Evolutionary conservation across 345 rosid genomes (phyloP), one percentile per base, ranked within the genome.

Genomic region (Fremontodendron californicum): DNA sequence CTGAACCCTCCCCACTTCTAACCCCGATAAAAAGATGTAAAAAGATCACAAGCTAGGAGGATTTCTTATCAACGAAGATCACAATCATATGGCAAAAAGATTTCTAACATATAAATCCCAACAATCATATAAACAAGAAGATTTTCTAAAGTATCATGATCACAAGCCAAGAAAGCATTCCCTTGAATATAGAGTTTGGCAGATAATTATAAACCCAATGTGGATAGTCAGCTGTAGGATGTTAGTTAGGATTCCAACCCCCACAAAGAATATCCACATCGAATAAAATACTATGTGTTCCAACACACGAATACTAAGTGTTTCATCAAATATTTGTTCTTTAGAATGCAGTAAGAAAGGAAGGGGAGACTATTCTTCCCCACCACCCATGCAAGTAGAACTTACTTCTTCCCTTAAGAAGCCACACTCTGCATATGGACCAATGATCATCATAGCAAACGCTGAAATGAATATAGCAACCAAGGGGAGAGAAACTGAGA

Each of bases 341-440:
- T 71, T 81, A 71, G 54, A 80, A 77, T 57, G 87, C 82, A 76
- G 61, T 71, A 81, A 31, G 63, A 75, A 80, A 81, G 75, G 27
- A 77, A 27, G 54, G 57, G 66, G 42, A 62, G 72, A 73, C 40
- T 75, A 81, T 54, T 72, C 75, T 78, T 77, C 85, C 67, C 81
- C 79, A 13, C 75, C 74, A 82, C 79, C 80, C 81, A 79, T 58
- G 73, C 57, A 29, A 84, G 79, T 77, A 80, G 81, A 81, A 88
- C 89, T 88, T 88, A 88, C 88, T 86, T 88, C 87, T 78, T 81
- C 83, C 85, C 79, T 80, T 73, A 72, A 55, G 84, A 63, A 75
- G 82, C 81, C 85, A 75, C 78, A 60, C 51, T 60, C 77, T 58
- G 80, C 78, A 72, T 31, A 63, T 75, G 74, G 83, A 72, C 77